These are phyloP conservation scores for Ogataea trehaloabstinens DNA, from an alignment of 805 yeast genomes.

Conservation along the genomic window DNA sequence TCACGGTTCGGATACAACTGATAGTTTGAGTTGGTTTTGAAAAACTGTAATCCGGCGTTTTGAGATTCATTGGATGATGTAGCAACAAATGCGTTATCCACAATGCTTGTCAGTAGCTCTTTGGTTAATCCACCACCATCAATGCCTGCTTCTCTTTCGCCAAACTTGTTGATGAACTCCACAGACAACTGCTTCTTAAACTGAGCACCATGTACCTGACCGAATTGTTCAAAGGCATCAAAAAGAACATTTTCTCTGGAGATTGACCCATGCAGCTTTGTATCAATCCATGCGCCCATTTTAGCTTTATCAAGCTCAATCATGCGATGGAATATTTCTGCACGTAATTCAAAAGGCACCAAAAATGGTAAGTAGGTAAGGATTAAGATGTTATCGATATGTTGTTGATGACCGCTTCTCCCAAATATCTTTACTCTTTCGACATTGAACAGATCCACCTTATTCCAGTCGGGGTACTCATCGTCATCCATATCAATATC, in stretches of 20 bases:
- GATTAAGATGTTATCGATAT: slow-evolving; percentile 44
- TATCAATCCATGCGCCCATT: slow-evolving; percentile 20
- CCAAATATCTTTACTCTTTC: slow-evolving; percentile 12
- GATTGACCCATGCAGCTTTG: slow-evolving; percentile 47
- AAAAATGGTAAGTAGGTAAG: slow-evolving; percentile 73
- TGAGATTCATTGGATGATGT: slow-evolving; percentile 21
- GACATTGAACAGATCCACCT: slow-evolving; percentile 12
- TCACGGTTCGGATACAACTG: slow-evolving; percentile 75
- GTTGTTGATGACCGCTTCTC: slow-evolving; percentile 15
- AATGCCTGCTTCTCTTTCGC: slow-evolving; percentile 77
- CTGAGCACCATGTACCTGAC: slow-evolving; percentile 43
- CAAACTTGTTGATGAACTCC: slow-evolving; percentile 67
- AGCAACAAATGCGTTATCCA: slow-evolving; percentile 63
- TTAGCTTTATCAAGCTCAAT: slow-evolving; percentile 49
- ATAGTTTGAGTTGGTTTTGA: slow-evolving; percentile 47
- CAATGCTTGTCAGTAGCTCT: slow-evolving; percentile 76
- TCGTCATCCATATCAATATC: slow-evolving; percentile 7
- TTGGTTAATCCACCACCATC: slow-evolving; percentile 98
- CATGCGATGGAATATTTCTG: slow-evolving; percentile 63
- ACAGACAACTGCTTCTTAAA: slow-evolving; percentile 65
- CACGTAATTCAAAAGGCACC: slow-evolving; percentile 73
- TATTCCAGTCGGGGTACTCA: background rate
- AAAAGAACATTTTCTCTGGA: slow-evolving; percentile 68
- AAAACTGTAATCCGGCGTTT: slow-evolving; percentile 31
- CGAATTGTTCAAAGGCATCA: slow-evolving; percentile 68